phyloP scores from a whole-genome alignment of 768 basidiomycete species.

The Lactarius hengduanensis region DNA sequence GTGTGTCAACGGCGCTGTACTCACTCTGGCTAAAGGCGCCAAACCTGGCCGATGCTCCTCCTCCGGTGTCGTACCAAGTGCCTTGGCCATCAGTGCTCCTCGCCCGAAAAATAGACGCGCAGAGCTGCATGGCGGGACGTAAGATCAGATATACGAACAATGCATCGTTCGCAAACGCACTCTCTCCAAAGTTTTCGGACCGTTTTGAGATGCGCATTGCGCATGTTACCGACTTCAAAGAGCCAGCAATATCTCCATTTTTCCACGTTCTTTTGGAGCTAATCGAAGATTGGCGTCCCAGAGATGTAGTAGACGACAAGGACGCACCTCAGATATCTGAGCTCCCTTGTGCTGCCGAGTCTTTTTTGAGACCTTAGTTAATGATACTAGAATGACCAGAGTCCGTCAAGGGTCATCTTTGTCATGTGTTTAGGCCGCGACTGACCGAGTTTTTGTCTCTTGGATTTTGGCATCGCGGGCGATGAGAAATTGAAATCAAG shows the following conservation, averaged over 20 bases:
- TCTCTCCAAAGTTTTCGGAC: conserved; percentile 93
- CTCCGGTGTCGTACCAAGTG: conserved; percentile 82
- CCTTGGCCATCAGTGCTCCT: conserved; percentile 92
- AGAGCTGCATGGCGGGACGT: conserved; percentile 47
- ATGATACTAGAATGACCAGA: conserved; percentile 56
- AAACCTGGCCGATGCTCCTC: conserved; percentile 82
- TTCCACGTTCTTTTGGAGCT: conserved; percentile 82
- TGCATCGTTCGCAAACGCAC: conserved; percentile 42
- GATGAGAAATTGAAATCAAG: conserved; percentile 30
- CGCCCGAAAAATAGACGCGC: conserved; percentile 90
- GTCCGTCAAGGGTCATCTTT: conserved; percentile 23
- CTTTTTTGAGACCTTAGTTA: conserved; percentile 94
- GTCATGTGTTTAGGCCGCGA: conserved; percentile 23
- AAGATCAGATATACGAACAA: conserved; percentile 17
- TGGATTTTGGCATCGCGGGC: conserved; percentile 79
- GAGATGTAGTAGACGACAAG: background rate
- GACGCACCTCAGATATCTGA: conserved; percentile 72
- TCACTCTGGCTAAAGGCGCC: conserved; percentile 74
- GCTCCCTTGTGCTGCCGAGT: conserved; percentile 86
- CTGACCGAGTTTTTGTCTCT: conserved; percentile 84
- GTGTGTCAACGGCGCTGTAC: conserved; percentile 28
- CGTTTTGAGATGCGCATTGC: conserved; percentile 91
- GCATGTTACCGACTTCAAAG: conserved; percentile 93
- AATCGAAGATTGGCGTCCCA: conserved; percentile 20
- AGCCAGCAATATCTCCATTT: conserved; percentile 96